phyloP scores from a whole-genome alignment of 2,329 filamentous ascomycete genomes.

The Pyrenochaeta sp. region DNA sequence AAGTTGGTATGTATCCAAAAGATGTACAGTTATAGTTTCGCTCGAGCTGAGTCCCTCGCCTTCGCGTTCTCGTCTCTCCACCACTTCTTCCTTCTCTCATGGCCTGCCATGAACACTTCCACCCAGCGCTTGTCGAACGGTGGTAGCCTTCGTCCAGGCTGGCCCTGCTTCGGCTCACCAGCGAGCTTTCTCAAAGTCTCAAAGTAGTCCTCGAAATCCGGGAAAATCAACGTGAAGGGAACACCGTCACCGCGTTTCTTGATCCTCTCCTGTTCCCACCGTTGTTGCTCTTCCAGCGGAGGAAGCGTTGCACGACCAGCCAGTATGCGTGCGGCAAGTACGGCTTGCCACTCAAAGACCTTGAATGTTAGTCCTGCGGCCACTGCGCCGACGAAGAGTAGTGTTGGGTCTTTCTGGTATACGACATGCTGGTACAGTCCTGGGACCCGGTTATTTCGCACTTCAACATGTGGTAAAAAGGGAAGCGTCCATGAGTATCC shows the following conservation, averaged over 20 bases:
- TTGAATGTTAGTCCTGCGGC: constrained; percentile 66
- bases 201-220: constrained; percentile 72
- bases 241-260: constrained; percentile 63
- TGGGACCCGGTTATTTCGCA: constrained; percentile 65
- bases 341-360: constrained; percentile 74
- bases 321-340: constrained; percentile 66
- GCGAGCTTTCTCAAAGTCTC: constrained; percentile 62
- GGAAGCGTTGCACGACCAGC: constrained; percentile 65
- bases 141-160: constrained; percentile 55
- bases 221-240: constrained; percentile 65
- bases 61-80: constrained; percentile 63
- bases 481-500: constrained; percentile 72
- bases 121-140: constrained; percentile 59
- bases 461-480: constrained; percentile 58
- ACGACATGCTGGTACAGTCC: constrained; percentile 68
- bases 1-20: neutral
- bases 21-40: neutral
- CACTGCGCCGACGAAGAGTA: constrained; percentile 68
- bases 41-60: constrained; percentile 26
- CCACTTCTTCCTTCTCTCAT: constrained; percentile 65
- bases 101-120: constrained; percentile 62
- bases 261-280: constrained; percentile 67
- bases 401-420: constrained; percentile 61
- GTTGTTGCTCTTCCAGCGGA: constrained; percentile 56
- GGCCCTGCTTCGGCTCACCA: constrained; percentile 54